Evolutionary conservation across 1,284 basidiomycete species (phyloP), one percentile per base, ranked within the genome.

Genomic region (Vanrija pseudolonga): DNA sequence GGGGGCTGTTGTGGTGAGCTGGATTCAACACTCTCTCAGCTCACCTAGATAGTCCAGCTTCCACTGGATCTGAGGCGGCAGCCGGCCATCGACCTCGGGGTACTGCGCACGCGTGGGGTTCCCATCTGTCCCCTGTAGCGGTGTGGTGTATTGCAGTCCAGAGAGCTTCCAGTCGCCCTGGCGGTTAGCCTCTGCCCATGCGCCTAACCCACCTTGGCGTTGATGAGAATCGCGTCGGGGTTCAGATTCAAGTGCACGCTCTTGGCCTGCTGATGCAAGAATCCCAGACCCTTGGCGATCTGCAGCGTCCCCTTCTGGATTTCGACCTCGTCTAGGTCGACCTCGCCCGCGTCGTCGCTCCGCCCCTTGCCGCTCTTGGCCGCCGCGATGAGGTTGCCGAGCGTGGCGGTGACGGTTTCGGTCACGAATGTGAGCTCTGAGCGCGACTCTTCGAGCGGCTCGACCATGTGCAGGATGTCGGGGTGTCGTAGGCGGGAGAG

Each of bases 131-230:
- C 81, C 79, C 36, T 83, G 77, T 3, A 98, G 79, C 2, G 89
- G 83, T 17, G 94, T 92, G 0, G 90, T 91, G 49, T 94, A 80
- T 6, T 89, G 90, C 42, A 98, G 82, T 0, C 93, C 94, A 15
- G 88, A 87, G 46, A 99, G 82, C 78, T 98, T 99, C 95, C 95
- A 99, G 74, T 99, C 95, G 37, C 96, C 95, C 89, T 96, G 45
- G 6, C 7, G 36, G 52, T 36, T 7, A 54, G 46, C 6, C 15
- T 18, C 6, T 22, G 23, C 8, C 14, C 24, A 23, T 4, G 14
- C 15, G 3, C 22, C 11, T 5, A n/a, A 81, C 87, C 68, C 60
- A 92, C 91, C 62, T 90, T 85, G 57, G 83, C 82, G 67, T 96
- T 97, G 67, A 97, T 87, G 15, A 96, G 80, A 51, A 97, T 77